Evolutionary conservation across 75 land plant genomes (phyloP), one percentile per base, ranked within the genome.

Genomic region (Cunninghamia lanceolata): DNA sequence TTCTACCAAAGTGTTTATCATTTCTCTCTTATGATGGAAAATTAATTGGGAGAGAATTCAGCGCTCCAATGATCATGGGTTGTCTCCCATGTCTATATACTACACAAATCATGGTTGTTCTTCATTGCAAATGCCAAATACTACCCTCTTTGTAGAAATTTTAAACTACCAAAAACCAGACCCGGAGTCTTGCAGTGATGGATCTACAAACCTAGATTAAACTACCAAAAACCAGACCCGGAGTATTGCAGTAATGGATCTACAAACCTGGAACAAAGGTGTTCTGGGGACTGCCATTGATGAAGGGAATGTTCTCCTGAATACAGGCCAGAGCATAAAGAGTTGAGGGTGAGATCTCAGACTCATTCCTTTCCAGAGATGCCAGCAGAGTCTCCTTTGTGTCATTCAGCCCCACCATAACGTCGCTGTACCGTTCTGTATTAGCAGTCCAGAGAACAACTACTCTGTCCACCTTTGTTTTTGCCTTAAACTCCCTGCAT

Each of bases 251-350:
- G 39, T 9, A 50, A 39, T 39, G 35, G 15, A 43, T 14, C 54
- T 35, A 45, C 86, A 14, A 17, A 97, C 99, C 99, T 84, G 99
- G 99, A 34, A 98, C 98, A 83, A 98, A 98, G 43, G 99, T 98
- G 86, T 98, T 98, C 85, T 98, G 99, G 15, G 99, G 99, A 91
- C 99, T 98, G 54, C 98, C 99, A 85, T 98, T 98, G 91, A 98
- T 94, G 92, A 95, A 98, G 39, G 99, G 99, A 45, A 98, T 91
- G 56, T 94, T 94, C 85, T 98, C 99, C 70, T 93, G 84, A 28
- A 96, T 84, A 89, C 98, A 98, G 16, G 99, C 99, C 21, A 98
- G 52, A 32, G 95, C 99, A 88, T 89, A 98, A 77, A 98, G 52
- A 38, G 99, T 96, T 0, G 98, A 98, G 13, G 99, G 99, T 46